These are phyloP conservation scores for Fusarium foetens DNA, from an alignment of 2,329 filamentous ascomycete genomes.

Conservation along the genomic window DNA sequence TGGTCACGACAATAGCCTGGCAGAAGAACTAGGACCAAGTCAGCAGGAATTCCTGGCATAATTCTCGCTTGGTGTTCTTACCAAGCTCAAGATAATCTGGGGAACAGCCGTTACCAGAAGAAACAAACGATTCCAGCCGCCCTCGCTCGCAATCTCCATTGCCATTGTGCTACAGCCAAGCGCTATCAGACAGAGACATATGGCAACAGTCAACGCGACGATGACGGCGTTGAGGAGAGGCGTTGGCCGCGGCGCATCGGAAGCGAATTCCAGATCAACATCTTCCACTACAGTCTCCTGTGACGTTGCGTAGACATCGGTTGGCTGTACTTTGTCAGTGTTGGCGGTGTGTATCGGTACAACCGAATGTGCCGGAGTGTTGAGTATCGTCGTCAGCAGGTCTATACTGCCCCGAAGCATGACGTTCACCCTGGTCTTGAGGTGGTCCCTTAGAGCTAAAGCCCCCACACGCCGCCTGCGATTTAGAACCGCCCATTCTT, in stretches of 20 bases:
- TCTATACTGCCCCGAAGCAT: not conserved
- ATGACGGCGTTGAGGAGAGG: not conserved
- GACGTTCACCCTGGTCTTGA: not conserved
- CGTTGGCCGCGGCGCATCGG: not conserved
- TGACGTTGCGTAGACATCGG: not conserved
- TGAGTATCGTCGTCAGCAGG: not conserved
- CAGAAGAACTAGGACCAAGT: not conserved
- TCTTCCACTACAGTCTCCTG: not conserved
- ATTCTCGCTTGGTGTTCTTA: accelerated
- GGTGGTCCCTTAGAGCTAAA: not conserved
- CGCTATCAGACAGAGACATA: not conserved
- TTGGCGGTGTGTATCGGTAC: not conserved
- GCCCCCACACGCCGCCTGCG: not conserved
- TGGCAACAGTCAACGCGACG: not conserved
- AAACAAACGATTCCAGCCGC: not conserved
- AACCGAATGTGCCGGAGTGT: not conserved
- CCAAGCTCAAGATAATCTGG: not conserved
- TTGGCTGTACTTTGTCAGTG: not conserved
- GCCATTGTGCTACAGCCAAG: not conserved
- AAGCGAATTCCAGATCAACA: not conserved
- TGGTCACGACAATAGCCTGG: not conserved
- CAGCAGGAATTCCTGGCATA: accelerated
- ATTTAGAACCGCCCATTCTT: not conserved
- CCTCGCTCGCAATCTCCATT: not conserved
- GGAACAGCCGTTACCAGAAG: not conserved